A percentile compares a stretch with the other conserved stretches of the same genome.
These are phyloP conservation scores for Ochromonas danica DNA, from an alignment of 108 stramenopile genomes.

Conservation along the genomic window DNA sequence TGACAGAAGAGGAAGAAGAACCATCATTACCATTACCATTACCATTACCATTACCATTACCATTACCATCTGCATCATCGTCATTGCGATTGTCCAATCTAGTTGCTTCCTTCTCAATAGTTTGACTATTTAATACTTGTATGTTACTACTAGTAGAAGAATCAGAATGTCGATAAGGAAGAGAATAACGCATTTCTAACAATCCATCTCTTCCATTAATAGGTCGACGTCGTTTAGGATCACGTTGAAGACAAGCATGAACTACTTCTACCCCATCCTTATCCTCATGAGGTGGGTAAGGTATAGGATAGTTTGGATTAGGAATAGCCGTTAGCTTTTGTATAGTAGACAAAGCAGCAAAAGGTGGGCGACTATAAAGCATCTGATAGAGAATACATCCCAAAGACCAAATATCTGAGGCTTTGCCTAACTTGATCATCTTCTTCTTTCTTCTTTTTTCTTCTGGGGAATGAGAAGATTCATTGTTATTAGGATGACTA, in stretches of 20 bases:
- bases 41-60: background rate
- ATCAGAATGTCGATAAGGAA: background rate
- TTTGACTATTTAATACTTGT: background rate
- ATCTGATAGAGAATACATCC: conserved; percentile 98
- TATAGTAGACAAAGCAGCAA: conserved; percentile 83
- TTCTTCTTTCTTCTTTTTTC: conserved; percentile 48
- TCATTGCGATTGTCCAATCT: background rate
- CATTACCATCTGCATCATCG: background rate
- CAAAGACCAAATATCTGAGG: conserved; percentile 60
- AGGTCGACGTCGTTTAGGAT: background rate
- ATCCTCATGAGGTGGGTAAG: conserved; percentile 54
- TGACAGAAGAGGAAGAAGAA: background rate
- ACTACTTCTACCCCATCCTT: background rate
- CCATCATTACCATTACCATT: background rate
- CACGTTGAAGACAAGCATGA: background rate
- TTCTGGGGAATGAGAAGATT: conserved; percentile 68
- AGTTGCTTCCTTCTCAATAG: background rate
- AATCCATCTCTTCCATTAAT: background rate
- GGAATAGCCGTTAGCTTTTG: conserved; percentile 93
- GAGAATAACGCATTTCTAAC: background rate
- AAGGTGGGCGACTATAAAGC: conserved; percentile 86
- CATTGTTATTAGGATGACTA: conserved; percentile 45
- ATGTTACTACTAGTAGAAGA: background rate
- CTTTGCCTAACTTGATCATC: conserved; percentile 55
- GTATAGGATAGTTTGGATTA: conserved; percentile 73